Evolutionary conservation across 305 asterid species (phyloP).

Genomic region (Fraxinus ornus): DNA sequence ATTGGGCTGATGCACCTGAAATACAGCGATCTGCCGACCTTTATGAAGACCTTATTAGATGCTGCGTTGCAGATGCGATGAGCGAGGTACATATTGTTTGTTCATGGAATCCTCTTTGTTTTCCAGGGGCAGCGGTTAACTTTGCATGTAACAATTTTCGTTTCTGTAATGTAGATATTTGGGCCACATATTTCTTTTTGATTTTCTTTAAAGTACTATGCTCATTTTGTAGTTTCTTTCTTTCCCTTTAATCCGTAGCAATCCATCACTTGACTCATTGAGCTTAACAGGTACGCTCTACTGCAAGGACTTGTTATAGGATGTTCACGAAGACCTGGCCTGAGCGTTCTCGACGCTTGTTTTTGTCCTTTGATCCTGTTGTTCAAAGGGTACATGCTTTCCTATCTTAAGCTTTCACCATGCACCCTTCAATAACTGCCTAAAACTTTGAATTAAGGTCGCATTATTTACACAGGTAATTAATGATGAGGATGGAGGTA

Average conservation of each 20-base stretch:
- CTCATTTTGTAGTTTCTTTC: slow-evolving; percentile 6
- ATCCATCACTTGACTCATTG: slow-evolving; percentile 21
- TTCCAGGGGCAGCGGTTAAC: background rate
- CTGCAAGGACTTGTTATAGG: slow-evolving; percentile 93
- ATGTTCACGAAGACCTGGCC: slow-evolving; percentile 99
- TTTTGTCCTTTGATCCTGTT: slow-evolving; percentile 82
- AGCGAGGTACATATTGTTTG: slow-evolving; percentile 70
- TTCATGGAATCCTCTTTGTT: slow-evolving; percentile 16
- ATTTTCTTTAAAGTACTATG: background rate
- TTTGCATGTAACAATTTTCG: background rate
- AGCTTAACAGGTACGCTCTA: slow-evolving; percentile 81
- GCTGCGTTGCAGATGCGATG: slow-evolving; percentile 98
- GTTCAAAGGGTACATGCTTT: slow-evolving; percentile 79
- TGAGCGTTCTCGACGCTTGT: slow-evolving; percentile 91
- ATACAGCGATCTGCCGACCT: slow-evolving; percentile 95
- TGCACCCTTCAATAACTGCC: slow-evolving; percentile 12
- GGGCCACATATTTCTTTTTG: background rate
- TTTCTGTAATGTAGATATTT: background rate
- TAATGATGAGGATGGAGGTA: slow-evolving; percentile 96
- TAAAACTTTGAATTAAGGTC: slow-evolving; percentile 25
- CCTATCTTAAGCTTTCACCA: slow-evolving; percentile 16
- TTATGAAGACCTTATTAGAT: slow-evolving; percentile 88
- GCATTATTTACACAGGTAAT: slow-evolving; percentile 57
- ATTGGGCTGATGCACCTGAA: slow-evolving; percentile 99
- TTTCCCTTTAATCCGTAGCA: slow-evolving; percentile 21